Evolutionary conservation across 495 filamentous ascomycete genomes (phyloP), one percentile per base, ranked within the genome.

Genomic region (Friedmanniomyces simplex): DNA sequence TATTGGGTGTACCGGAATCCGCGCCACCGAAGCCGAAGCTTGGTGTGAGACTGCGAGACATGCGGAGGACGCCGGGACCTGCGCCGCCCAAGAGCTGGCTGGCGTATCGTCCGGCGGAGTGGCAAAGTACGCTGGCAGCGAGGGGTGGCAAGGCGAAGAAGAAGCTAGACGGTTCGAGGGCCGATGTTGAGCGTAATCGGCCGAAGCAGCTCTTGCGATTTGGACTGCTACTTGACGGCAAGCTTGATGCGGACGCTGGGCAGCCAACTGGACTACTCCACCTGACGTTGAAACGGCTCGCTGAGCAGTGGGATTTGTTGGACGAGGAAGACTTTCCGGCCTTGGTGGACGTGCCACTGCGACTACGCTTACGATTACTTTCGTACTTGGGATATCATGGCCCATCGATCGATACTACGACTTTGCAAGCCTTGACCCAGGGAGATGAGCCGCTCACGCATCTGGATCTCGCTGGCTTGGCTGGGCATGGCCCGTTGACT

Each of bases 51-150:
- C 65, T 71, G 45, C 49, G 58, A 13, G 30, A 71, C 66, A 64
- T 54, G 73, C 69, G 68, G 69, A 63, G 66, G 77, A 57, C 76
- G 80, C 55, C 67, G 74, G 88, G 87, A 0, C 87, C 88, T 3
- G 77, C 85, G 10, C 74, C 86, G 20, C 88, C 88, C 1, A 74
- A 73, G 28, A 89, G 85, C 63, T 93, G 88, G 88, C 63, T 85
- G 12, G 48, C 7, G 8, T 49, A 50, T 28, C 11, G 48, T 42
- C 18, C 58, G n/a, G n/a, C n/a, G 1, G 24, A 18, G 7, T 50
- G 45, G 46, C 4, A 39, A 10, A 21, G 14, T 39, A 26, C 32
- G 12, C 21, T 50, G 7, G 28, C 30, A 1, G 18, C 22, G n/a
- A 51, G 43, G 47, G 54, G 41, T 26, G 59, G 21, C 16, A 43